These are phyloP conservation scores for Mucor sp. DNA, from an alignment of 371 early-diverging fungal species.

Conservation along the genomic window DNA sequence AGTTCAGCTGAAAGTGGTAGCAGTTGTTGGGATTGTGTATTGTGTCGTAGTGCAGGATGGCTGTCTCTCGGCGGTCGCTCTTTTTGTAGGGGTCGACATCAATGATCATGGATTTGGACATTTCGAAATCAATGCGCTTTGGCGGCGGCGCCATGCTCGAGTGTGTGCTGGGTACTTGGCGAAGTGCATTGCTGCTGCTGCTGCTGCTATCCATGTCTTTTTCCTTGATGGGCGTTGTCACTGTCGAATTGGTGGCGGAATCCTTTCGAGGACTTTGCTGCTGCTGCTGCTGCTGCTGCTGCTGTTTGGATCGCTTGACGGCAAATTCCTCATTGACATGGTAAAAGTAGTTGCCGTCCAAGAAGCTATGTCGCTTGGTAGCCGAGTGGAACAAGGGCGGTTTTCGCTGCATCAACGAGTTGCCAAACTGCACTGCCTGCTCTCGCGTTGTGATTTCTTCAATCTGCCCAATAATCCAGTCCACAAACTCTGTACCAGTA, in stretches of 20 bases:
- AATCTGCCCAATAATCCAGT: constrained; percentile 87
- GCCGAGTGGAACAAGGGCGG: constrained; percentile 77
- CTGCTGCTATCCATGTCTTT: not conserved
- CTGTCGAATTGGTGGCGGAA: constrained; percentile 23
- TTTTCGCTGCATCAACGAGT: constrained; percentile 73
- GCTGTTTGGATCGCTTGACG: constrained; percentile 34
- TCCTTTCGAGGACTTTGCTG: not conserved
- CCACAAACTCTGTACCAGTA: constrained; percentile 86
- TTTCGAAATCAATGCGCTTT: constrained; percentile 32
- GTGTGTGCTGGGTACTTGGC: constrained; percentile 19
- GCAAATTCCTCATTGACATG: constrained; percentile 68
- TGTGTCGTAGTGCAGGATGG: constrained; percentile 89
- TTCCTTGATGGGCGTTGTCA: not conserved
- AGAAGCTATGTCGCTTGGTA: constrained; percentile 68
- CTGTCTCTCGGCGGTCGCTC: constrained; percentile 81
- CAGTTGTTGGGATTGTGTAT: constrained; percentile 85
- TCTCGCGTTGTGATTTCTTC: constrained; percentile 78
- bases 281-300: constrained; percentile 21
- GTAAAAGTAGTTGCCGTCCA: constrained; percentile 96
- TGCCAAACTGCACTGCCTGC: constrained; percentile 86
- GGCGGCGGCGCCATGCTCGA: not conserved
- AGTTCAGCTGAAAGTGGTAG: constrained; percentile 93
- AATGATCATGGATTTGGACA: constrained; percentile 70
- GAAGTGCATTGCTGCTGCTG: constrained; percentile 1
- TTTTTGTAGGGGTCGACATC: constrained; percentile 78